A percentile compares a stretch with the other conserved stretches of the same genome.
These are phyloP conservation scores for Curvularia sp. DNA, from an alignment of 2,329 filamentous ascomycete genomes.

Conservation along the genomic window DNA sequence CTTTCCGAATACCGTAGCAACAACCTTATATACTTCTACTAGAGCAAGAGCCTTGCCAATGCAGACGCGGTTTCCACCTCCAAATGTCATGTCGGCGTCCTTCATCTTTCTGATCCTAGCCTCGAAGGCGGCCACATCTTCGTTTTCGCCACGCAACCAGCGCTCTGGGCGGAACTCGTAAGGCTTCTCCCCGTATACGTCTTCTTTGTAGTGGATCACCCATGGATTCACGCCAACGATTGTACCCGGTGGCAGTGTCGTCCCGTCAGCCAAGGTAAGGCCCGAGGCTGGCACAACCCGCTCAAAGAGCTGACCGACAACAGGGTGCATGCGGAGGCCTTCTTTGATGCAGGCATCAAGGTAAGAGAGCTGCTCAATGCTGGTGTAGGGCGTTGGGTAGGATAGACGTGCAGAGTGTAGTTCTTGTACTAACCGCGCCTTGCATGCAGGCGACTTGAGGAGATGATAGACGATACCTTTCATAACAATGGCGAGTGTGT, in stretches of 20 bases:
- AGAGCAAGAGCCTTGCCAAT: slow-evolving; percentile 39
- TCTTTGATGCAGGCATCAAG: slow-evolving; percentile 58
- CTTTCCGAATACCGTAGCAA: slow-evolving; percentile 53
- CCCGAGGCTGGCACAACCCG: slow-evolving; percentile 39
- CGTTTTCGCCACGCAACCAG: slow-evolving; percentile 40
- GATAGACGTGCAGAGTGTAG: slow-evolving; percentile 28
- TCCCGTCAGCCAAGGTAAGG: slow-evolving; percentile 29
- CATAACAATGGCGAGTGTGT: slow-evolving; percentile 37
- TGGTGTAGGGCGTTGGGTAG: slow-evolving; percentile 28
- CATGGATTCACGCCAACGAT: slow-evolving; percentile 46
- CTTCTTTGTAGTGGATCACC: slow-evolving; percentile 32
- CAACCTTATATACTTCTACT: slow-evolving; percentile 56
- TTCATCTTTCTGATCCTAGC: slow-evolving; percentile 40
- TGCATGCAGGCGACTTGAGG: slow-evolving; percentile 29
- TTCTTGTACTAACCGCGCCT: slow-evolving; percentile 33
- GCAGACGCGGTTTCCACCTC: slow-evolving; percentile 40
- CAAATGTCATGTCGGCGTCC: slow-evolving; percentile 45
- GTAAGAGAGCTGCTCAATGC: slow-evolving; percentile 49
- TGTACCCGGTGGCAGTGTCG: slow-evolving; percentile 38
- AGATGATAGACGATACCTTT: slow-evolving; percentile 39
- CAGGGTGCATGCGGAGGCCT: slow-evolving; percentile 54
- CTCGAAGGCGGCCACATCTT: slow-evolving; percentile 24
- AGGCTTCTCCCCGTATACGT: slow-evolving; percentile 30
- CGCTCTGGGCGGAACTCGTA: slow-evolving; percentile 38
- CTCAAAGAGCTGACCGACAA: slow-evolving; percentile 41